Base-by-base conservation (phyloP, 345 rosid species). In the Cardamine chenopodiifolia region DNA sequence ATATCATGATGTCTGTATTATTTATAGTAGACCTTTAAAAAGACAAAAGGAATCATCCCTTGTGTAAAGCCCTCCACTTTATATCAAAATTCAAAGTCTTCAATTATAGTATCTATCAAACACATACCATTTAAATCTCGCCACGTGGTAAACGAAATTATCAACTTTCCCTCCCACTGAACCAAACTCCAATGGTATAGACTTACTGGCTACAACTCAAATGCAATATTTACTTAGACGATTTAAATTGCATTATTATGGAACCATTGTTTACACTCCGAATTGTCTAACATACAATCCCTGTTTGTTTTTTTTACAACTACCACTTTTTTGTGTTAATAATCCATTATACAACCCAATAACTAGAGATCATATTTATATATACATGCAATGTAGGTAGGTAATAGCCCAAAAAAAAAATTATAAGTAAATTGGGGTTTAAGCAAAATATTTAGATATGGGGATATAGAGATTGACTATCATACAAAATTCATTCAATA, bases 1-100 rank as follows among this genome's bases (percentile, higher is more conserved):
- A 63, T 14, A 40, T 63, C 35, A 54, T 73, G 76, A 62, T 73
- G 63, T 42, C 20, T 40, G 63, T 55, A 44, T 40, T 28, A 17
- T 53, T 34, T 22, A 9, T n/a, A 19, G 45, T 49, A 23, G 18
- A 44, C 48, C 48, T 42, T 5, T 42, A 42, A 18, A 62, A 52
- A 18, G 26, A 62, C 32, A 39, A 62, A 50, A 50, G 42, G 62
- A 72, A 72, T 72, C 70, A 26, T 52, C 31, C 54, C 62, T 61
- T 71, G 57, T 71, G 75, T 19, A 49, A 61, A 61, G 22, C 17
- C 17, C 49, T 61, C 5, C 3, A 4, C 59, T 62, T 26, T 72
- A 7, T 26, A 13, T 15, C 31, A 40, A 52, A 50, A 28, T 40
- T 29, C 64, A 40, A 45, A 53, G 55, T 73, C 63, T 40, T 42